Evolutionary conservation across 108 stramenopile species (phyloP), one percentile per base, ranked within the genome.

Genomic region (Cyclotella atomus): DNA sequence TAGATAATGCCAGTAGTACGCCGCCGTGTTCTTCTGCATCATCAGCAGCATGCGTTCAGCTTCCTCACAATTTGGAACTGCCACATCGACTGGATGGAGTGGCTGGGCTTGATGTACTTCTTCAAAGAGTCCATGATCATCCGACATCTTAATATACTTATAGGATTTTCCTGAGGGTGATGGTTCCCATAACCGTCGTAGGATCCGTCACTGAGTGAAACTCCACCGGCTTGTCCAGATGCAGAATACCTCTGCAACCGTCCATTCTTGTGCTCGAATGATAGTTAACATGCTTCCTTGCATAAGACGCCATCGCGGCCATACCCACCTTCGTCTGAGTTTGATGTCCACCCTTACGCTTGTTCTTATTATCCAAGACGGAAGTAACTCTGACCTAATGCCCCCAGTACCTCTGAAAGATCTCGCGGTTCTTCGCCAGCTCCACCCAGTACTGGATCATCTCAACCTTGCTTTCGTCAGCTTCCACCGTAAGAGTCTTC

Each of bases 41-140:
- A 57, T 57, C 23, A 57, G 56, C 23, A 57, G 24, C 56, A 57
- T 24, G 25, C 56, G 12, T 27, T 57, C 56, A 20, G 56, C 56
- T 30, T 57, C 56, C 16, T 57, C 56, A 7, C 27, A 57, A 28
- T 57, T 57, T 3, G 12, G 12, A 28, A 57, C 27, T 16, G 16
- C 56, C 20, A 57, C 56, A 57, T 57, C 56, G 7, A 57, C 56
- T 15, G 56, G 56, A 5, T 4, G 5, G 25, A 57, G 24, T 12
- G 56, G 56, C 20, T 28, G n/a, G 6, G 12, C 56, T 57, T 57
- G 56, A 28, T 57, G 56, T 20, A 57, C 29, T 30, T 57, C 56
- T 7, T 15, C 10, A 29, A 57, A 57, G 25, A 57, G 38, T n/a
- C 1, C 1, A 12, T 38, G 20, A 1, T 30, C 56, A 30, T 61